phyloP scores from a whole-genome alignment of 768 basidiomycete species.

The Boletus subparvulus region DNA sequence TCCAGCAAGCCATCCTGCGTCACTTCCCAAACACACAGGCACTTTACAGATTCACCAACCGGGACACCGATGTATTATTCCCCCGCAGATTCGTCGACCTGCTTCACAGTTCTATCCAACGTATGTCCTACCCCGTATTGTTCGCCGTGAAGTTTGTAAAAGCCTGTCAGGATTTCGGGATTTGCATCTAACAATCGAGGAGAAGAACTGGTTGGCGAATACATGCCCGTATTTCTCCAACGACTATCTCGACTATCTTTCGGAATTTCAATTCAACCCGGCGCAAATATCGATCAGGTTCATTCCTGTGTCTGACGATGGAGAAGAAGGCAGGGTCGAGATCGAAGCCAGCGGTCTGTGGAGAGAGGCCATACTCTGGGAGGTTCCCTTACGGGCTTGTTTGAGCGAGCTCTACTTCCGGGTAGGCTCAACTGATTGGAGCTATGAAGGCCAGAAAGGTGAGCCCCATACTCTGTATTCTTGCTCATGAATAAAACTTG shows the following conservation, averaged over 20 bases:
- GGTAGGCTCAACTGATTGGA: slow-evolving; percentile 80
- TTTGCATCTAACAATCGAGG: slow-evolving; percentile 57
- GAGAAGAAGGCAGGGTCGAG: slow-evolving; percentile 59
- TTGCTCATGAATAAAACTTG: background rate
- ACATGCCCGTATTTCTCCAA: slow-evolving; percentile 73
- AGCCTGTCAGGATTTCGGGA: slow-evolving; percentile 58
- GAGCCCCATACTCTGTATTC: background rate
- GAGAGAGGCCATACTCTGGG: slow-evolving; percentile 89
- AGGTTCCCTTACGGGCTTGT: slow-evolving; percentile 92
- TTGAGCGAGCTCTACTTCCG: slow-evolving; percentile 89
- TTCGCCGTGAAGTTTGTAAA: slow-evolving; percentile 24
- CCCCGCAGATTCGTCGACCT: slow-evolving; percentile 36
- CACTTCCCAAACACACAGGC: slow-evolving; percentile 73
- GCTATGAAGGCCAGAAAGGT: slow-evolving; percentile 80
- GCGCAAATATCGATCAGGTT: slow-evolving; percentile 62
- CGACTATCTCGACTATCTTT: slow-evolving; percentile 77
- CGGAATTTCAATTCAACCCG: slow-evolving; percentile 67
- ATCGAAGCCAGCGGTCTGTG: slow-evolving; percentile 75
- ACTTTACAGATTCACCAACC: slow-evolving; percentile 80
- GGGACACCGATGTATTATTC: slow-evolving; percentile 64
- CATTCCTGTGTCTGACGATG: slow-evolving; percentile 52
- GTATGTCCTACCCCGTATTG: slow-evolving; percentile 40
- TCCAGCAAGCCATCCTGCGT: slow-evolving; percentile 88
- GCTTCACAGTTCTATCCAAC: slow-evolving; percentile 54
- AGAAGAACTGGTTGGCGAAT: slow-evolving; percentile 62